Percentiles rank a stretch among this genome's conserved stretches.
These are phyloP conservation scores for Collybiopsis luxurians DNA, from an alignment of 768 basidiomycete genomes.

Conservation along the genomic window DNA sequence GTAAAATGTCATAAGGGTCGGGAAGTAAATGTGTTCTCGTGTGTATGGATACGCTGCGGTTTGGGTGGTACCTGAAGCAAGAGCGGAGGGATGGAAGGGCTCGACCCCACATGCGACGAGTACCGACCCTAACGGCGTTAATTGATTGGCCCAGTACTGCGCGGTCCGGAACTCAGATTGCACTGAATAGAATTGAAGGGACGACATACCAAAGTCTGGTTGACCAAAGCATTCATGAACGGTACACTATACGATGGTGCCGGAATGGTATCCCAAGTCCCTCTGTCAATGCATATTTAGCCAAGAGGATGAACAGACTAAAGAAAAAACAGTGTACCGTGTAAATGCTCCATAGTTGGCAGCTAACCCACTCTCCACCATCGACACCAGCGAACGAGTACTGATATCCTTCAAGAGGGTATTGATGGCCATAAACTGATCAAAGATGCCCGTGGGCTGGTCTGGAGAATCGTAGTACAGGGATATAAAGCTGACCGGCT, in stretches of 20 bases:
- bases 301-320: too few relatives aligned
- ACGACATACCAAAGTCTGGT: conserved; percentile 25
- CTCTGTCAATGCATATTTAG: conserved; percentile 18
- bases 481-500: conserved; percentile 17
- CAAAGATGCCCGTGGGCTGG: conserved; percentile 32
- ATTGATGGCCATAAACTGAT: conserved; percentile 30
- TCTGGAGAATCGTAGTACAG: conserved; percentile 41
- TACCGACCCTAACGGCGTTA: conserved; percentile 10
- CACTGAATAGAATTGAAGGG: too few relatives aligned
- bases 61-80: conserved; percentile 30
- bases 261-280: conserved; percentile 28
- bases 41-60: conserved; percentile 47
- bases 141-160: too few relatives aligned
- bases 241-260: conserved; percentile 16
- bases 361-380: too few relatives aligned
- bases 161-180: too few relatives aligned
- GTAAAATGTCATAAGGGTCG: conserved; percentile 44
- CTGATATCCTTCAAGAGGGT: conserved; percentile 28
- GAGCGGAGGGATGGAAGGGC: conserved; percentile 32
- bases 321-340: too few relatives aligned
- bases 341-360: too few relatives aligned
- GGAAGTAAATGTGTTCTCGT: conserved; percentile 25
- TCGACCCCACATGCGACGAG: conserved; percentile 36
- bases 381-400: too few relatives aligned
- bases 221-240: conserved; percentile 22